phyloP scores from a whole-genome alignment of 768 basidiomycete genomes.

The Panaeolus papilionaceus region DNA sequence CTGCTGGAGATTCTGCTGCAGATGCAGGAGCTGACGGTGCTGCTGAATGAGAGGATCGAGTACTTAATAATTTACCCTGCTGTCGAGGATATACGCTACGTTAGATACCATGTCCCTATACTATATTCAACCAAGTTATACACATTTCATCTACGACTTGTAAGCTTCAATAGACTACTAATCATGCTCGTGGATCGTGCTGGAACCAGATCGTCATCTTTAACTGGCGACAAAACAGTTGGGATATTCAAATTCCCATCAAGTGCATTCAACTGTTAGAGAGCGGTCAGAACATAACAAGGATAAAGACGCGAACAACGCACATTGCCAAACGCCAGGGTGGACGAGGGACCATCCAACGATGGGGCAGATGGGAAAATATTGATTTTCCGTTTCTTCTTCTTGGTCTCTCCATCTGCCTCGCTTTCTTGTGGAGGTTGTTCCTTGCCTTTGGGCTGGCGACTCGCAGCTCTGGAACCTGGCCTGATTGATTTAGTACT shows the following conservation, averaged over 20 bases:
- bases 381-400: slow-evolving; percentile 76
- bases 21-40: slow-evolving; percentile 17
- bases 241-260: slow-evolving; percentile 63
- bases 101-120: too few relatives aligned
- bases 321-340: slow-evolving; percentile 52
- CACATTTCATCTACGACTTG: not conserved
- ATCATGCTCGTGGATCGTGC: slow-evolving; percentile 40
- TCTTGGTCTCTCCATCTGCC: slow-evolving; percentile 38
- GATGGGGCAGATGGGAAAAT: slow-evolving; percentile 51
- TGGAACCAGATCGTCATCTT: slow-evolving; percentile 57
- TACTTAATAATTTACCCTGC: too few relatives aligned
- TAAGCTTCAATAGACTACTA: slow-evolving; percentile 19
- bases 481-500: slow-evolving; percentile 30
- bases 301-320: slow-evolving; percentile 18
- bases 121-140: not conserved
- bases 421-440: slow-evolving; percentile 21
- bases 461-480: slow-evolving; percentile 29
- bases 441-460: slow-evolving; percentile 24
- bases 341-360: slow-evolving; percentile 32
- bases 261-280: slow-evolving; percentile 35
- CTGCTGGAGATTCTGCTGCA: slow-evolving; percentile 17
- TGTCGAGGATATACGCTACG: too few relatives aligned
- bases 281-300: slow-evolving; percentile 12
- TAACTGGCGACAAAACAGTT: slow-evolving; percentile 69
- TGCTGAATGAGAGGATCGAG: not conserved